Conservation (phyloP, 2,329 filamentous ascomycete species). For the Fusarium equiseti region DNA sequence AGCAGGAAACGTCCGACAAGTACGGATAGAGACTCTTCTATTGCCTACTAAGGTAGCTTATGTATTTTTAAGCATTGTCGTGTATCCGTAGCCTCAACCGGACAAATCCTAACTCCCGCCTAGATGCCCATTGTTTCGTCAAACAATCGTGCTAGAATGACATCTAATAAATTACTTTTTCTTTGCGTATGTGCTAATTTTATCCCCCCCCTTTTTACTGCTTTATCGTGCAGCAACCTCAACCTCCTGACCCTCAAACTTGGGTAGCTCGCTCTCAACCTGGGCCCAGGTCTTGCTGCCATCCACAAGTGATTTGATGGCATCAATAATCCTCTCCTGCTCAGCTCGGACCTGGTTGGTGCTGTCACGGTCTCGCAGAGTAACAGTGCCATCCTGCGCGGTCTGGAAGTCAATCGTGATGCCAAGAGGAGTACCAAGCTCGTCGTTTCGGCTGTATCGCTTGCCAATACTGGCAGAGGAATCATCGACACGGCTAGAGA, state of each 20-base stretch:
- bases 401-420: conserved; percentile 98
- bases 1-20: not conserved
- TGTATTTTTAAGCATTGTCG: conserved; percentile 24
- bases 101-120: conserved; percentile 26
- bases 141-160: conserved; percentile 12
- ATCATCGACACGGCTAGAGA: conserved; percentile 90
- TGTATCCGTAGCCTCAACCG: conserved; percentile 19
- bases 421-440: conserved; percentile 92
- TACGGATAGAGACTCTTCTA: conserved; percentile 5
- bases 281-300: conserved; percentile 72
- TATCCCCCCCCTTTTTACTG: not conserved
- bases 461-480: conserved; percentile 94
- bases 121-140: conserved; percentile 8
- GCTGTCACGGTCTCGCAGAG: conserved; percentile 89
- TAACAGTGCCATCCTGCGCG: conserved; percentile 86
- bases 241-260: conserved; percentile 82
- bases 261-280: conserved; percentile 81
- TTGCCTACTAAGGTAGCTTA: conserved; percentile 6
- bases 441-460: conserved; percentile 94
- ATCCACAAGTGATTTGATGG: conserved; percentile 69
- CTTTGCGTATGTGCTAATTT: conserved; percentile 14
- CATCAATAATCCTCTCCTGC: conserved; percentile 82
- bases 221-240: conserved; percentile 57
- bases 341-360: conserved; percentile 90
- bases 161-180: conserved; percentile 44